These are phyloP conservation scores for Metschnikowia rubicola DNA, from an alignment of 805 yeast species.

Conservation along the genomic window DNA sequence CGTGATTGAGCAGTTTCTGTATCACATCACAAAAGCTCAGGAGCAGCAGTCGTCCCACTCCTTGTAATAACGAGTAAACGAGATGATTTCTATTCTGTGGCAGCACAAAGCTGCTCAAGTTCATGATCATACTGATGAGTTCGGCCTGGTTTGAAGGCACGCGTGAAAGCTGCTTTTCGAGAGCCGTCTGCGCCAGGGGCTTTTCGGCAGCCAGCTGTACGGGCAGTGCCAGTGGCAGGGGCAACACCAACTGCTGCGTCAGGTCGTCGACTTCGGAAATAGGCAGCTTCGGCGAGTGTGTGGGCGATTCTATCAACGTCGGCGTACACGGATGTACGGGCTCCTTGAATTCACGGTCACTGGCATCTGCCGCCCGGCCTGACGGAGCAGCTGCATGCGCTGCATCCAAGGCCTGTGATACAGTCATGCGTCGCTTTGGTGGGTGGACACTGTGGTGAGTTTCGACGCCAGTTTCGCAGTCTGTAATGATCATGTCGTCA, in stretches of 20 bases:
- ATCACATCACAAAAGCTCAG: slow-evolving; percentile 56
- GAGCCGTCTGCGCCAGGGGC: slow-evolving; percentile 22
- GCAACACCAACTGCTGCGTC: slow-evolving; percentile 54
- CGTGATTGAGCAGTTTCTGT: slow-evolving; percentile 61
- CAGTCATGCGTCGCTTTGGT: slow-evolving; percentile 35
- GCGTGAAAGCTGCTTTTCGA: slow-evolving; percentile 18
- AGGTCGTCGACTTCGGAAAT: slow-evolving; percentile 35
- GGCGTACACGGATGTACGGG: slow-evolving; percentile 6
- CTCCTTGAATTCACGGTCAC: too few species aligned
- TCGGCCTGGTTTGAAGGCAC: slow-evolving; percentile 32
- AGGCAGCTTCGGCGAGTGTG: slow-evolving; percentile 33
- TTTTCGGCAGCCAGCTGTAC: slow-evolving; percentile 25
- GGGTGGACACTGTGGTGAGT: slow-evolving; percentile 19
- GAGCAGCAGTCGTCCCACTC: slow-evolving; percentile 56
- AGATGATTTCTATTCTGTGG: slow-evolving; percentile 47
- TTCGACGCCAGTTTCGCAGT: slow-evolving; percentile 25
- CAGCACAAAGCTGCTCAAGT: slow-evolving; percentile 37
- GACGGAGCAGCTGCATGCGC: too few species aligned
- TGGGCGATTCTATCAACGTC: slow-evolving; percentile 8
- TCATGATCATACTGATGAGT: slow-evolving; percentile 35
- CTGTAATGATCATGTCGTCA: slow-evolving; percentile 36
- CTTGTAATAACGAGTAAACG: slow-evolving; percentile 52
- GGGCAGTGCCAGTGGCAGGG: slow-evolving; percentile 67
- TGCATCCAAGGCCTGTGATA: background rate
- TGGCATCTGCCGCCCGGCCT: too few species aligned